Conservation (phyloP, 2,329 filamentous ascomycete species). For the Exophiala oligosperma region DNA sequence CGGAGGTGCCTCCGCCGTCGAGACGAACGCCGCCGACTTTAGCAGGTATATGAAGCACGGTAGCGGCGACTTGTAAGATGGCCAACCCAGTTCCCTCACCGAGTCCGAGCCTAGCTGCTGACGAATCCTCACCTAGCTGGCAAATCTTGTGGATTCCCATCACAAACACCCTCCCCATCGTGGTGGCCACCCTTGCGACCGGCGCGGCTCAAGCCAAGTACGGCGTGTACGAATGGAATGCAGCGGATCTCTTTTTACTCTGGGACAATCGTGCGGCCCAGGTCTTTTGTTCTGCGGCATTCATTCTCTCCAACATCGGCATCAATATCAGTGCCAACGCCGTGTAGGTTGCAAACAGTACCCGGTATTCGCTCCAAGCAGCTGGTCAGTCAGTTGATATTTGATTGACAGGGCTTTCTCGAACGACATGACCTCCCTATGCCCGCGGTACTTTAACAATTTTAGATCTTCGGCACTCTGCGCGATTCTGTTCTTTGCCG, state of each 20-base stretch:
- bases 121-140: background rate
- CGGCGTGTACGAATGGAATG: conserved; percentile 6
- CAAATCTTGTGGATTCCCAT: background rate
- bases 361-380: too few relatives aligned
- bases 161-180: conserved; percentile 2
- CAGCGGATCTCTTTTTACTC: conserved; percentile 6
- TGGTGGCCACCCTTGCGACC: conserved; percentile 1
- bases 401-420: too few relatives aligned
- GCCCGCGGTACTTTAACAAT: conserved; percentile 57
- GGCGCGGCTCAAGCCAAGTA: conserved; percentile 1
- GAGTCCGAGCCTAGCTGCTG: too few relatives aligned
- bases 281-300: conserved; percentile 54
- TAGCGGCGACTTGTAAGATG: too few relatives aligned
- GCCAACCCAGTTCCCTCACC: too few relatives aligned
- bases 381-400: too few relatives aligned
- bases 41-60: too few relatives aligned
- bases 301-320: conserved; percentile 42
- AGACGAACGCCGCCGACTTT: too few relatives aligned
- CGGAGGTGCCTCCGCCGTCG: too few relatives aligned
- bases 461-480: conserved; percentile 55
- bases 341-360: conserved; percentile 44
- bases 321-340: conserved; percentile 55
- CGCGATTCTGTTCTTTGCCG: conserved; percentile 37
- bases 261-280: conserved; percentile 34
- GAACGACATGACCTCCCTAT: conserved; percentile 46